Conservation (phyloP, 1,284 basidiomycete genomes). For the Xerocomus minutiporus region DNA sequence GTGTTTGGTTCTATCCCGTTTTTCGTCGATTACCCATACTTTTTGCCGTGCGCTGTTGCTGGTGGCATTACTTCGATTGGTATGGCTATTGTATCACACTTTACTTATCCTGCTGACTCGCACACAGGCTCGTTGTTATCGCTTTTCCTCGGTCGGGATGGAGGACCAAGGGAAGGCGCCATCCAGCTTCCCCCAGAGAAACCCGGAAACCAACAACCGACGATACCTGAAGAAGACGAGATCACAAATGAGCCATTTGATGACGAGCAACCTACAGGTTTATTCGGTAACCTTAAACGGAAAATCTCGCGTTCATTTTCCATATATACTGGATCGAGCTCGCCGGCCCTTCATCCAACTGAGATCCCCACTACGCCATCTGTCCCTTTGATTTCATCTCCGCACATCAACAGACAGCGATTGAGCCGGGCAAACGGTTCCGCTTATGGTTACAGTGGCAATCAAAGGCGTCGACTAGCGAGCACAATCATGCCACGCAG, state of each 20-base stretch:
- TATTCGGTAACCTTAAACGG: conserved; percentile 38
- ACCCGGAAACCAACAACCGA: conserved; percentile 36
- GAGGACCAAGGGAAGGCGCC: conserved; percentile 79
- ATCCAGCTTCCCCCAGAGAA: conserved; percentile 81
- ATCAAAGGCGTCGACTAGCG: conserved; percentile 48
- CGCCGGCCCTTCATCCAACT: conserved; percentile 33
- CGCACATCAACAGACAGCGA: conserved; percentile 40
- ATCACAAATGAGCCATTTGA: conserved; percentile 42
- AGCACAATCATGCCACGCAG: conserved; percentile 30
- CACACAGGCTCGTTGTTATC: conserved; percentile 72
- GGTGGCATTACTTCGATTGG: conserved; percentile 70
- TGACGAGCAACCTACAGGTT: conserved; percentile 39
- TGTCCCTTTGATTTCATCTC: conserved; percentile 46
- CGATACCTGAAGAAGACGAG: conserved; percentile 60
- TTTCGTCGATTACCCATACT: conserved; percentile 84
- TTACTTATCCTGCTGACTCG: conserved; percentile 3
- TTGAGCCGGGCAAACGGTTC: conserved; percentile 65
- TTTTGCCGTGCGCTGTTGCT: conserved; percentile 85
- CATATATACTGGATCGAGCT: conserved; percentile 43
- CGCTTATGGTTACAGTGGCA: conserved; percentile 69
- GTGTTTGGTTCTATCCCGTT: conserved; percentile 63
- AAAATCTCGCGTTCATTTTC: conserved; percentile 54
- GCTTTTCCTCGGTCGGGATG: conserved; percentile 87
- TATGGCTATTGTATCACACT: conserved; percentile 28
- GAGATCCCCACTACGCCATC: conserved; percentile 40